Conservation (phyloP, 768 basidiomycete species). For the Harrya chromipes region DNA sequence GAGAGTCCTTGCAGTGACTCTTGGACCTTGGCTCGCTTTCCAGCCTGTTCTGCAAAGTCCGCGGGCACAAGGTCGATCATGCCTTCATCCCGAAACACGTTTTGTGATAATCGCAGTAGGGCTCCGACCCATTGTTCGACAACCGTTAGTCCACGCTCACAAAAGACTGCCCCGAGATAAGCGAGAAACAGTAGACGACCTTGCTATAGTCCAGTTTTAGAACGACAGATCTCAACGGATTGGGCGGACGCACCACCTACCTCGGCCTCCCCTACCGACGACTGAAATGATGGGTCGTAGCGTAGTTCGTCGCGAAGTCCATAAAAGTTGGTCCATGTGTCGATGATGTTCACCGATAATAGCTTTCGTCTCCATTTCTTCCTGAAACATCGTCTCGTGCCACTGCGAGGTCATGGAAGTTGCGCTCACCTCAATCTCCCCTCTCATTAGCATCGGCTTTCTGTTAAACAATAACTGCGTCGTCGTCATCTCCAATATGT, state of each 20-base stretch:
- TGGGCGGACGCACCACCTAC: constrained; percentile 31
- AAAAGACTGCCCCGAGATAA: constrained; percentile 64
- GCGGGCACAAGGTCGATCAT: constrained; percentile 18
- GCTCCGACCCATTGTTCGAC: constrained; percentile 57
- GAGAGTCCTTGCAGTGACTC: constrained; percentile 32
- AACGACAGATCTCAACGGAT: constrained; percentile 9
- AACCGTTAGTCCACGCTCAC: constrained; percentile 47
- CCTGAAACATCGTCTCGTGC: constrained; percentile 23
- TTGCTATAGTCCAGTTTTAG: constrained; percentile 42
- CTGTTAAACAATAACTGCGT: constrained; percentile 47
- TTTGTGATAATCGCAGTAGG: constrained; percentile 32
- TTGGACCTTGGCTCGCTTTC: constrained; percentile 31
- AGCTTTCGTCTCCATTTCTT: constrained; percentile 26
- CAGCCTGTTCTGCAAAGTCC: constrained; percentile 27
- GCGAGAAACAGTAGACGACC: constrained; percentile 56
- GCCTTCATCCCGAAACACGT: constrained; percentile 14
- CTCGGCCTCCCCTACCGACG: constrained; percentile 31
- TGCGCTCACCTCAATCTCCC: constrained; percentile 50
- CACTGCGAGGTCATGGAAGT: constrained; percentile 9
- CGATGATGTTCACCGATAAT: constrained; percentile 33
- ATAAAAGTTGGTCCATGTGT: constrained; percentile 39
- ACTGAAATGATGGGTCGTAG: constrained; percentile 30
- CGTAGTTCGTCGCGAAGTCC: constrained; percentile 33
- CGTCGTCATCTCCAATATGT: constrained; percentile 45
- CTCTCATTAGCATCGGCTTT: constrained; percentile 47